phyloP scores from a whole-genome alignment of 768 basidiomycete genomes.

The Tylopilus vinaceipallidus region DNA sequence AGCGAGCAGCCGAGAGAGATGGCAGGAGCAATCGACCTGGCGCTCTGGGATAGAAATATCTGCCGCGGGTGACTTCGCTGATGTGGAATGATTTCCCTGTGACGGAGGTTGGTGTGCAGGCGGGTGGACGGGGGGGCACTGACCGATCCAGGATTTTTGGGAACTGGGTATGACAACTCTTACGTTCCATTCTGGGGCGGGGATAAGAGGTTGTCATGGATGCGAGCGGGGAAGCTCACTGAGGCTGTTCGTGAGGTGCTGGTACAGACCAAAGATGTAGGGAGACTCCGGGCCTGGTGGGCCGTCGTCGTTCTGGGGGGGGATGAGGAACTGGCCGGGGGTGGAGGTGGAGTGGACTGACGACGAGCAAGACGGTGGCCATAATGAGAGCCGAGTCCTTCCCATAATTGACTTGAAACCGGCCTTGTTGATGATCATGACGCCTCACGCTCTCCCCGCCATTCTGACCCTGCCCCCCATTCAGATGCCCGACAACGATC shows the following conservation, averaged over 20 bases:
- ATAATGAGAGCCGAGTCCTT: slow-evolving; percentile 19
- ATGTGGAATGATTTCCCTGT: slow-evolving; percentile 81
- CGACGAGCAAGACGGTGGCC: slow-evolving; percentile 43
- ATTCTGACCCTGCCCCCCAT: slow-evolving; percentile 47
- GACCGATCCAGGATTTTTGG: slow-evolving; percentile 89
- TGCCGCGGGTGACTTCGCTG: slow-evolving; percentile 64
- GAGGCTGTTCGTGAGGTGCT: slow-evolving; percentile 53
- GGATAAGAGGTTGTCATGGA: slow-evolving; percentile 5
- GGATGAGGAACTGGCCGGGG: no score
- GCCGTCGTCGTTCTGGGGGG: slow-evolving; percentile 85
- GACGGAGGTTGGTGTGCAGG: neutral
- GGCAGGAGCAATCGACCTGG: slow-evolving; percentile 37
- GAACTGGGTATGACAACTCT: slow-evolving; percentile 77
- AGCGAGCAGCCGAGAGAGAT: neutral
- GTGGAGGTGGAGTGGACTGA: slow-evolving; percentile 24
- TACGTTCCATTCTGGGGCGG: slow-evolving; percentile 64
- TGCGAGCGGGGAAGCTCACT: slow-evolving; percentile 39
- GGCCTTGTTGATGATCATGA: no score
- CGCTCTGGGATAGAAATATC: slow-evolving; percentile 72
- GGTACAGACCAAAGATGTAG: slow-evolving; percentile 70
- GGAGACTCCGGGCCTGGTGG: slow-evolving; percentile 74
- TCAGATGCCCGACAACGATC: slow-evolving; percentile 36
- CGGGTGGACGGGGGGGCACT: slow-evolving; percentile 10
- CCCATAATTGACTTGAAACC: slow-evolving; percentile 25
- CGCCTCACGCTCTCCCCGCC: slow-evolving; percentile 29